Conservation (phyloP, 2,329 filamentous ascomycete species). For the Cladosporium velox region DNA sequence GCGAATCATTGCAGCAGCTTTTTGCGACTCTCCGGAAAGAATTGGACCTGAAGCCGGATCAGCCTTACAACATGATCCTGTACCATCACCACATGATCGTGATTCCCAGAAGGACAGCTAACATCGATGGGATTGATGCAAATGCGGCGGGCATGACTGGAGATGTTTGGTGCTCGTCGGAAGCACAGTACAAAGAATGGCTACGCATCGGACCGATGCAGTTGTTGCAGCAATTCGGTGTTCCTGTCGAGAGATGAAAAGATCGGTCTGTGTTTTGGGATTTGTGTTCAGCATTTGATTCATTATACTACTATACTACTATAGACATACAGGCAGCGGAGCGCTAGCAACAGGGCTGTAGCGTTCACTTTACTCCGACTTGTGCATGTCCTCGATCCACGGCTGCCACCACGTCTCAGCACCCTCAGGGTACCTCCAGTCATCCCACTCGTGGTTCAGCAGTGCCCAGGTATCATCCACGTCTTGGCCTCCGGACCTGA, state of each 20-base stretch:
- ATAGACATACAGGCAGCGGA: neutral
- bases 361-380: neutral
- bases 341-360: neutral
- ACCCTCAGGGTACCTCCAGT: slow-evolving; percentile 49
- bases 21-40: slow-evolving; percentile 27
- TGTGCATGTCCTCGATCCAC: slow-evolving; percentile 50
- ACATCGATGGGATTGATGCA: slow-evolving; percentile 32
- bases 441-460: slow-evolving; percentile 50
- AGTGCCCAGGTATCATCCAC: slow-evolving; percentile 53
- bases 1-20: slow-evolving; percentile 21
- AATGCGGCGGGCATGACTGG: slow-evolving; percentile 43
- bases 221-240: slow-evolving; percentile 25
- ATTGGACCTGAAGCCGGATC: slow-evolving; percentile 24
- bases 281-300: neutral
- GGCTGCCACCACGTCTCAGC: slow-evolving; percentile 55
- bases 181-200: slow-evolving; percentile 26
- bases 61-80: slow-evolving; percentile 40
- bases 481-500: slow-evolving; percentile 49
- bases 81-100: slow-evolving; percentile 39
- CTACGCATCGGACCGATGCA: slow-evolving; percentile 23
- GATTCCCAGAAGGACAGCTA: slow-evolving; percentile 37
- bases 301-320: neutral
- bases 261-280: neutral
- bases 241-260: slow-evolving; percentile 8
- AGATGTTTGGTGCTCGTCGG: slow-evolving; percentile 30